Percentiles rank a stretch among this genome's conserved stretches.
Conservation (phyloP, 768 basidiomycete species). For the Amanita phalloides region DNA sequence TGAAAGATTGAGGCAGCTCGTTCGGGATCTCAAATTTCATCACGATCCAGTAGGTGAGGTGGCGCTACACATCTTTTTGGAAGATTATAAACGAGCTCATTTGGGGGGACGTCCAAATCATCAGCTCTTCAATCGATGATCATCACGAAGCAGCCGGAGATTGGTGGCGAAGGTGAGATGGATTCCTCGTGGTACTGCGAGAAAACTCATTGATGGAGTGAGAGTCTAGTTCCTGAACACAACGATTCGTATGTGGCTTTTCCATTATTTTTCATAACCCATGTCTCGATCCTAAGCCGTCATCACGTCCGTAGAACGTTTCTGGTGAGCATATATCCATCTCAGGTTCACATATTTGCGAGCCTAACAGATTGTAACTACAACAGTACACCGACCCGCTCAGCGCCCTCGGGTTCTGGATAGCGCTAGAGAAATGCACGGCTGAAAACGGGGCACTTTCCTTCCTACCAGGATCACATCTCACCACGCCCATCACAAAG, state of each 20-base stretch:
- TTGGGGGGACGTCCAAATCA: background rate
- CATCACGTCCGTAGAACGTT: conserved; percentile 43
- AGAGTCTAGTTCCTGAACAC: conserved; percentile 65
- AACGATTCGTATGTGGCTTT: conserved; percentile 75
- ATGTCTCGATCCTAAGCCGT: background rate
- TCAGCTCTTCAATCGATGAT: conserved; percentile 88
- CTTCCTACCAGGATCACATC: conserved; percentile 87
- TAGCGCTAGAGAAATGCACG: conserved; percentile 87
- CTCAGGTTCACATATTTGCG: background rate
- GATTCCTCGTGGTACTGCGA: background rate
- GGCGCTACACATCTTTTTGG: conserved; percentile 11
- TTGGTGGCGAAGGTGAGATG: conserved; percentile 78
- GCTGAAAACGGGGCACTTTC: conserved; percentile 73
- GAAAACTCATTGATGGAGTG: background rate
- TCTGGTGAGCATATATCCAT: conserved; percentile 33
- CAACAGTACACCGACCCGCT: conserved; percentile 84
- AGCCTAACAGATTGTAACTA: background rate
- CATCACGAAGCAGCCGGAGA: conserved; percentile 89
- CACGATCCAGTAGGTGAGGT: conserved; percentile 65
- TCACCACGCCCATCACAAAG: conserved; percentile 59
- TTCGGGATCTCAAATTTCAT: conserved; percentile 73
- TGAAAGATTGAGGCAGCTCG: conserved; percentile 54
- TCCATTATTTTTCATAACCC: background rate
- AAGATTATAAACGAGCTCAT: background rate
- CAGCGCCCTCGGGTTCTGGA: conserved; percentile 93